Conservation (phyloP, 2,329 filamentous ascomycete genomes). For the Neospermospora avenae region DNA sequence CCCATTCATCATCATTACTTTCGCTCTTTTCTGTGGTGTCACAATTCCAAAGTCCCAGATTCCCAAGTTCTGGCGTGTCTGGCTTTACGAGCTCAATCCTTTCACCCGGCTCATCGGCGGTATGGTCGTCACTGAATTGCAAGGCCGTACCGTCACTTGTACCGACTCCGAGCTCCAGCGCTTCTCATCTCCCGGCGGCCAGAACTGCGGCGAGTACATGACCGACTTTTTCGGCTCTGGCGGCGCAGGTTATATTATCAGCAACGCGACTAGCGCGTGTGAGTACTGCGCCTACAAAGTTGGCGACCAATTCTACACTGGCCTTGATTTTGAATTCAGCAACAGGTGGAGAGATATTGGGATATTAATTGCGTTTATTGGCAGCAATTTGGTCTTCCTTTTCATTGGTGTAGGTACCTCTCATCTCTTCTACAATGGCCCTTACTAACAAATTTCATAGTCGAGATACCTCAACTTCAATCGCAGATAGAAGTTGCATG, state of each 20-base stretch:
- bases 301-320: conserved; percentile 75
- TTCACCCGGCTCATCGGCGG: conserved; percentile 79
- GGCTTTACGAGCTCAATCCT: conserved; percentile 80
- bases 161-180: conserved; percentile 56
- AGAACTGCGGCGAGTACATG: conserved; percentile 77
- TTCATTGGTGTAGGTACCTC: conserved; percentile 44
- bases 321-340: conserved; percentile 62
- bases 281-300: conserved; percentile 78
- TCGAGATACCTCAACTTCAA: conserved; percentile 45
- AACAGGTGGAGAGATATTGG: conserved; percentile 80
- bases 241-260: conserved; percentile 68
- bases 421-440: not conserved
- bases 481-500: conserved; percentile 35
- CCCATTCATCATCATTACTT: conserved; percentile 78
- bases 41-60: conserved; percentile 77
- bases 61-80: conserved; percentile 72
- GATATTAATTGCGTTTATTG: conserved; percentile 73
- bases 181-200: conserved; percentile 63
- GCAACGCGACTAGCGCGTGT: conserved; percentile 64
- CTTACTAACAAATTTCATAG: conserved; percentile 20
- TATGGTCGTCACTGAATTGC: conserved; percentile 75
- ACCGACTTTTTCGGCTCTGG: conserved; percentile 62
- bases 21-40: conserved; percentile 84
- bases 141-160: conserved; percentile 62
- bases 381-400: conserved; percentile 67